A percentile compares a stretch with the other conserved stretches of the same genome.
Evolutionary conservation across 2,329 filamentous ascomycete genomes (phyloP).

Genomic region (Arthrobotrys conoides): DNA sequence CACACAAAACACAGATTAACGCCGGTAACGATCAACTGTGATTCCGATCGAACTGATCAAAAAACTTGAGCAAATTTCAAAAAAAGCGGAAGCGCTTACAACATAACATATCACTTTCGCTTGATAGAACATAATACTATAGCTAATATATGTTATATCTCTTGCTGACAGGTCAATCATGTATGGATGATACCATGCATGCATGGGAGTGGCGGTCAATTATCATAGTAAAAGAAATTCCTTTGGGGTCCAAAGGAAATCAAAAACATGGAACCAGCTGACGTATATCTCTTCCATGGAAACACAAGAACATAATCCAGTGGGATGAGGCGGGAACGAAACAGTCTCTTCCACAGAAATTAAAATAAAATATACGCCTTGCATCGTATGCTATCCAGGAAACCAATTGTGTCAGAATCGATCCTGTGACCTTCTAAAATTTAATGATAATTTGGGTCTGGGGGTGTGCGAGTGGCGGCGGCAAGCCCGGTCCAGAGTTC

Average conservation of each 20-base stretch:
- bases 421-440: constrained; percentile 44
- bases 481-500: constrained; percentile 25
- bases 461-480: constrained; percentile 18
- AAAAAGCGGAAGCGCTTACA: constrained; percentile 7
- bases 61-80: neutral
- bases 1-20: constrained; percentile 4
- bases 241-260: constrained; percentile 14
- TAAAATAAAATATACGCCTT: constrained; percentile 27
- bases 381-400: constrained; percentile 38
- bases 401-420: constrained; percentile 45
- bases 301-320: constrained; percentile 34
- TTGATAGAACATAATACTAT: constrained; percentile 32
- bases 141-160: constrained; percentile 23
- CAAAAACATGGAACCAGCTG: constrained; percentile 39
- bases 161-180: constrained; percentile 16
- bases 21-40: constrained; percentile 4
- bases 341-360: constrained; percentile 32
- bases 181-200: constrained; percentile 35
- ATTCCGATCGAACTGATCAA: constrained; percentile 18
- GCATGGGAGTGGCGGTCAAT: constrained; percentile 10
- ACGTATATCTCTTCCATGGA: constrained; percentile 52
- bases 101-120: constrained; percentile 38
- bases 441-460: constrained; percentile 9
- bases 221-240: constrained; percentile 29
- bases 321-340: constrained; percentile 57